Evolutionary conservation across 1,284 basidiomycete species (phyloP), one percentile per base, ranked within the genome.

Genomic region (Phellinidium pouzarii): DNA sequence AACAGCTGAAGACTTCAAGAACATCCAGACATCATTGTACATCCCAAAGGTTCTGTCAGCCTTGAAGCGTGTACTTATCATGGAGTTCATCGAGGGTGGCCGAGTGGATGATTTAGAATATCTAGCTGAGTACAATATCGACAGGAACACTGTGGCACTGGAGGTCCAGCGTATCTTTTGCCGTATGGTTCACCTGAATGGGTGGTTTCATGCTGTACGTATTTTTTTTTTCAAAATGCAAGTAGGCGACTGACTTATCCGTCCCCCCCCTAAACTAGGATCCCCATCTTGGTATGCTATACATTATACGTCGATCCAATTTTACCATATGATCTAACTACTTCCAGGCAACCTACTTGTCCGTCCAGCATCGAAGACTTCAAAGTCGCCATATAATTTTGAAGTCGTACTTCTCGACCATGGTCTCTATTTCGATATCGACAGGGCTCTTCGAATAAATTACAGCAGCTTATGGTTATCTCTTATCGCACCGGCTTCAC

Each of bases 111-210:
- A 98, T 67, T 69, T 97, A 50, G 76, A 76, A 49, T 99, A 91
- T 66, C 77, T 99, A 6, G 84, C 88, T 31, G 70, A 83, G 42
- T 78, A 93, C 60, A 75, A 82, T 50, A 98, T 99, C 61, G 93
- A 99, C 68, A 78, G 95, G 50, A 99, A 97, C 64, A 87, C 87
- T 64, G 94, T 97, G 40, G 86, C 91, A 2, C 73, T 96, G 57
- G 94, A 97, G 68, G 72, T 95, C n/a, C 80, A 87, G 4, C 72
- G 85, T 57, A 91, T 95, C 64, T 98, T 98, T 64, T 88, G 84
- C 45, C 87, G 85, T 64, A 99, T 99, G 96, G 91, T 99, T 19
- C 97, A 98, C 64, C 67, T 97, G 37, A 91, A 97, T 65, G 95
- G 95, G 34, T 94, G 83, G 78, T 91, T 91, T 66, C 87, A 91